These are phyloP conservation scores for Sporothrix dimorphospora DNA, from an alignment of 2,329 filamentous ascomycete species.

Conservation along the genomic window DNA sequence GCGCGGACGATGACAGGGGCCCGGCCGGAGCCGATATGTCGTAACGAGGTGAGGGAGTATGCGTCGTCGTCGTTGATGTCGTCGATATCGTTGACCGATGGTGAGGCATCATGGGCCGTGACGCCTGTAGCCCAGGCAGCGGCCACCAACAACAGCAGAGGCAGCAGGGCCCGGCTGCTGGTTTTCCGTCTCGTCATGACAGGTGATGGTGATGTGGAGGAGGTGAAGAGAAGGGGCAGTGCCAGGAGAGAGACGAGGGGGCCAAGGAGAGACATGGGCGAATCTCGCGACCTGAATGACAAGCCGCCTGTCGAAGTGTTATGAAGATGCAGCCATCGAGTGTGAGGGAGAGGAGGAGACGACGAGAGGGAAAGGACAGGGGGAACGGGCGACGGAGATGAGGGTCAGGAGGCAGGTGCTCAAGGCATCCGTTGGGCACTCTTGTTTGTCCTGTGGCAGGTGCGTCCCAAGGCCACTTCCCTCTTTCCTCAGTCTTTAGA, in stretches of 20 bases:
- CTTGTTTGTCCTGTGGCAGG: background rate
- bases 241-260: background rate
- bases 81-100: background rate
- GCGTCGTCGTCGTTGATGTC: background rate
- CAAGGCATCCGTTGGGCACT: background rate
- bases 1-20: constrained; percentile 18
- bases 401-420: background rate
- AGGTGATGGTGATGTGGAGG: background rate
- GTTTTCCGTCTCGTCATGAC: background rate
- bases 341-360: background rate
- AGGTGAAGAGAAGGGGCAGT: background rate
- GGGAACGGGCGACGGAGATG: too few relatives aligned
- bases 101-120: background rate
- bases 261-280: background rate
- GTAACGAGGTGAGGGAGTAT: background rate
- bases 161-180: background rate
- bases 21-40: background rate
- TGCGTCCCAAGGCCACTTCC: too few relatives aligned
- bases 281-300: background rate
- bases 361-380: background rate
- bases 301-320: background rate
- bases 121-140: background rate
- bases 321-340: constrained; percentile 8
- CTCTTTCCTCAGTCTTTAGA: background rate
- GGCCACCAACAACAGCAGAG: background rate